Evolutionary conservation across 164 flowering plant species (phyloP), one percentile per base, ranked within the genome.

Genomic region (Dillenia suffruticosa): DNA sequence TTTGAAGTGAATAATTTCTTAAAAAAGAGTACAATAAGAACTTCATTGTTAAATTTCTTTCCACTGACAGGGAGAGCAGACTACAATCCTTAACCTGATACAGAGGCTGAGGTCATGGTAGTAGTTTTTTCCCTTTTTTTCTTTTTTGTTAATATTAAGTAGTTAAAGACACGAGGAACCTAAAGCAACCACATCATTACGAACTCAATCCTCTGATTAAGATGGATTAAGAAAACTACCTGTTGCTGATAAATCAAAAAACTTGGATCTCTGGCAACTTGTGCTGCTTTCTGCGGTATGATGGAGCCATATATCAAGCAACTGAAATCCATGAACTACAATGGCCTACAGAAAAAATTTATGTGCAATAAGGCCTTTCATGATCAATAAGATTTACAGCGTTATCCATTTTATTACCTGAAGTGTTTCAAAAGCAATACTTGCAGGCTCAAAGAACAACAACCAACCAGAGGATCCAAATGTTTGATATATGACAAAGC

Each of bases 241-340:
- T 76, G 89, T 77, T 2, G 79, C 71, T 61, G 88, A 78, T 58
- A 81, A 63, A 74, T 85, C 84, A 62, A 89, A 73, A 49, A 70
- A 48, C 16, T 79, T 84, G n/a, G 78, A 79, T 57, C 74, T 68
- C 59, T 72, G 77, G 71, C 84, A 81, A 69, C 73, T 72, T 63
- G 74, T 55, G 46, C 62, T 64, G 61, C 68, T 75, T 72, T 79
- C 81, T 59, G 79, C 78, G 12, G 94, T 81, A 77, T 86, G 83
- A 64, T 90, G 87, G 62, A 85, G 68, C 88, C 90, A 86, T 73
- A 91, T 74, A 65, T 95, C 99, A 84, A 95, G 84, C 63, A 91
- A 75, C 82, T 95, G 99, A 72, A 95, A 95, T 44, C 99, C 99
- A 79, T 95, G 97, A 65, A 89, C 84, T 77, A 95, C 77, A 73